Evolutionary conservation across 108 stramenopile species (phyloP), one percentile per base, ranked within the genome.

Genomic region (Fragilariopsis cylindrus): DNA sequence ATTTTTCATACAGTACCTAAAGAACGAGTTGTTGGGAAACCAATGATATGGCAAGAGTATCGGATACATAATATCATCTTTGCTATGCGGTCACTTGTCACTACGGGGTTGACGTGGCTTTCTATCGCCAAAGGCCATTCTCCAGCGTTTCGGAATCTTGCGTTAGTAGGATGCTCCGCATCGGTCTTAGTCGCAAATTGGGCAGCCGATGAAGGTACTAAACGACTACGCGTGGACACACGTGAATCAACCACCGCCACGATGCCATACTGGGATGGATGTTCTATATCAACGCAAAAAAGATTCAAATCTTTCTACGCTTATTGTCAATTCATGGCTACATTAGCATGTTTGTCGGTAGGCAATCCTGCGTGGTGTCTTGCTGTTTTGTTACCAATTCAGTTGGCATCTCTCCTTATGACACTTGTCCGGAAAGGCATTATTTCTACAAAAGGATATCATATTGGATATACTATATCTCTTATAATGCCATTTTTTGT

Each of bases 21-120:
- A 48, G 86, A 90, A 60, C 72, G 89, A 16, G 74, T 87, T 5
- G 86, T 90, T 18, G 83, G 82, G 15, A 76, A 72, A 12, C 89
- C 89, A 48, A 90, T 90, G 89, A 63, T 63, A 39, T 90, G 89
- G 89, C 77, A 81, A 69, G 89, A 90, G 69, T 90, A 74, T 69
- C 86, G 86, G 11, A 57, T 79, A 16, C 86, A 87, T 68, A 85
- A 81, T 50, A 87, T 90, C 18, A 65, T 76, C 40, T 90, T 90
- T 79, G 85, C 76, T 9, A 9, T 83, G 48, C 56, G 86, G 65
- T 85, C 84, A 1, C 49, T 87, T 41, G 11, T 82, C 19, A 49
- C 64, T 18, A 65, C 82, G 0, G 7, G 83, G 18, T 60, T 80
- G 13, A 69, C 80, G 19, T 80, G 81, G 76, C 58, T 56, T 13